These are phyloP conservation scores for Agaricus bisporus DNA, from an alignment of 768 basidiomycete species.

Conservation along the genomic window DNA sequence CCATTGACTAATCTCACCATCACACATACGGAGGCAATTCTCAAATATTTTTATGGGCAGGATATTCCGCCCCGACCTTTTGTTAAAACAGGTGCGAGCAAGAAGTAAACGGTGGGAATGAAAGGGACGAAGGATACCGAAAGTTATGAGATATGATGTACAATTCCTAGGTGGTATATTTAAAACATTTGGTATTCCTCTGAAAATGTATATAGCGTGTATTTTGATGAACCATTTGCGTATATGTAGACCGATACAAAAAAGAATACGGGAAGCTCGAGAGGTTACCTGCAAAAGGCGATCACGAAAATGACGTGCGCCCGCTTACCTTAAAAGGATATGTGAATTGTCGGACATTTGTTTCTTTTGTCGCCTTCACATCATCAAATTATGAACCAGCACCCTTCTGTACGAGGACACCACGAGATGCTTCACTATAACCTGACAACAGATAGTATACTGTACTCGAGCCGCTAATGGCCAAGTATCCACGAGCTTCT, in stretches of 20 bases:
- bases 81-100: neutral
- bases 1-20: conserved; percentile 30
- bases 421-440: neutral
- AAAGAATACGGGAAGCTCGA: no score
- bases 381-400: conserved; percentile 18
- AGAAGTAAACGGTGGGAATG: neutral
- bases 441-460: conserved; percentile 30
- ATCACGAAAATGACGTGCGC: no score
- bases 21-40: conserved; percentile 26
- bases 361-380: neutral
- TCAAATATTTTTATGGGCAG: conserved; percentile 22
- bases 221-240: no score
- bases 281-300: no score
- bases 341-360: no score
- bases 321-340: no score
- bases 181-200: no score
- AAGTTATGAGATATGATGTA: no score
- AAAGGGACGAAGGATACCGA: no score
- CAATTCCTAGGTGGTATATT: no score
- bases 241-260: no score
- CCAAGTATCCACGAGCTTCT: conserved; percentile 58
- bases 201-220: no score
- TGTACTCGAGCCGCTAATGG: conserved; percentile 38
- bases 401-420: conserved; percentile 20
- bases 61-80: neutral